Base-by-base conservation (phyloP, 148 eudicot species). In the Camellia granthamiana region DNA sequence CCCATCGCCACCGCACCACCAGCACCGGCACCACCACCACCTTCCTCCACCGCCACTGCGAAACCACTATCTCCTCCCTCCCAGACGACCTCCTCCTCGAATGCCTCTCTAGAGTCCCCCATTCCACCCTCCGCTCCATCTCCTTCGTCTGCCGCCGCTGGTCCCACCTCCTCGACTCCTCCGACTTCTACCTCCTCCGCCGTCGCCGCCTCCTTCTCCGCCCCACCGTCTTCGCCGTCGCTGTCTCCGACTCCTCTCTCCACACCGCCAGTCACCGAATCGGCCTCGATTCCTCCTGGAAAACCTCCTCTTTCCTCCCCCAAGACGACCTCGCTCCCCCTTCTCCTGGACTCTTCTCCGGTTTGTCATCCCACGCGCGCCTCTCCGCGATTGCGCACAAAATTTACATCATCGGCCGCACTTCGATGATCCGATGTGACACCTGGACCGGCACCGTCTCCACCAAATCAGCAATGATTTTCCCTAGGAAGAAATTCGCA, bases 21-120 rank as follows among this genome's bases (percentile, higher is more conserved):
- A 38, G 78, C 66, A 58, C 80, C 83, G 21, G 84, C 44, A 1
- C 77, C 77, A 42, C 64, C 76, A 4, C 71, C 71, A 6, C 51
- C 59, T 2, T 11, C 21, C 61, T 38, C 19, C 56, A 14, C 30
- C 52, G 5, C 30, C 69, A 23, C 76, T 15, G 18, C 60, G 21
- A 83, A 12, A 1, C 93, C 23, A 76, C 91, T 15, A 81, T 94
- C 55, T 84, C 89, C 19, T 83, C 87, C 15, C 91, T 94, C 76
- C 97, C 97, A 0, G 92, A 92, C 42, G 98, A 94, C 75, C 66
- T 94, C 58, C 88, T 94, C 55, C 84, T 89, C 46, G 91, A 90
- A 54, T 89, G 91, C 56, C 84, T 94, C 38, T 88, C 90, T 3
- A 76, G 93, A 5, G 78, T 91, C 61, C 89, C 92, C 2, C 86